These are phyloP conservation scores for Fraxinus sp. DNA, from an alignment of 305 asterid genomes.

Conservation along the genomic window DNA sequence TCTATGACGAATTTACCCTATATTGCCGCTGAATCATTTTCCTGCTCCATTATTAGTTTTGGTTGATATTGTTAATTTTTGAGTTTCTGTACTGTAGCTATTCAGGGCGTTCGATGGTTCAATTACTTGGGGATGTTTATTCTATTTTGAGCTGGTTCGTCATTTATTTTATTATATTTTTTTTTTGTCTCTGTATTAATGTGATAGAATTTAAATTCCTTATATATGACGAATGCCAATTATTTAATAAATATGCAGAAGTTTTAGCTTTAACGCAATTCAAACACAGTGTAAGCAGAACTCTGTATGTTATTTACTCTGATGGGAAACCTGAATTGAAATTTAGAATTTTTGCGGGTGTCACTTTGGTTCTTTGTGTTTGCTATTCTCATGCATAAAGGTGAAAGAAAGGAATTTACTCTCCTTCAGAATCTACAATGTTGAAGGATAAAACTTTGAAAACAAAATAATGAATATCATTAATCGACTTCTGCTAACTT, in stretches of 20 bases:
- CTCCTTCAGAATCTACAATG: background rate
- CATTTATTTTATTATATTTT: background rate
- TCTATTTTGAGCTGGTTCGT: conserved; percentile 11
- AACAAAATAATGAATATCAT: conserved; percentile 1
- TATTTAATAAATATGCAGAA: background rate
- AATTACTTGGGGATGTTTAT: conserved; percentile 20
- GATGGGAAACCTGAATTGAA: background rate
- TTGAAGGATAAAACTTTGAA: background rate
- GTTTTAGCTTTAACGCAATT: background rate
- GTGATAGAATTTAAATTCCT: background rate
- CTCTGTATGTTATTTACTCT: conserved; percentile 6
- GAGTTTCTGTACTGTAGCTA: conserved; percentile 1
- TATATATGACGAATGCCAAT: background rate
- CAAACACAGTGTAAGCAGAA: background rate
- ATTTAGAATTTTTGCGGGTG: background rate
- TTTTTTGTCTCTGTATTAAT: background rate
- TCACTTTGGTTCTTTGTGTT: background rate
- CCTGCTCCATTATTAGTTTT: background rate
- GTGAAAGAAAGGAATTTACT: background rate
- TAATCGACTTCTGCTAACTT: conserved; percentile 3
- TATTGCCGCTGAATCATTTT: conserved; percentile 19
- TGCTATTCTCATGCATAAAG: background rate
- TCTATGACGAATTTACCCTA: no score
- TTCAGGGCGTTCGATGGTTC: conserved; percentile 14
- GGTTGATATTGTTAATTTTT: background rate